Evolutionary conservation across 2,329 filamentous ascomycete species (phyloP).

Genomic region (Curvularia eragrostidis): DNA sequence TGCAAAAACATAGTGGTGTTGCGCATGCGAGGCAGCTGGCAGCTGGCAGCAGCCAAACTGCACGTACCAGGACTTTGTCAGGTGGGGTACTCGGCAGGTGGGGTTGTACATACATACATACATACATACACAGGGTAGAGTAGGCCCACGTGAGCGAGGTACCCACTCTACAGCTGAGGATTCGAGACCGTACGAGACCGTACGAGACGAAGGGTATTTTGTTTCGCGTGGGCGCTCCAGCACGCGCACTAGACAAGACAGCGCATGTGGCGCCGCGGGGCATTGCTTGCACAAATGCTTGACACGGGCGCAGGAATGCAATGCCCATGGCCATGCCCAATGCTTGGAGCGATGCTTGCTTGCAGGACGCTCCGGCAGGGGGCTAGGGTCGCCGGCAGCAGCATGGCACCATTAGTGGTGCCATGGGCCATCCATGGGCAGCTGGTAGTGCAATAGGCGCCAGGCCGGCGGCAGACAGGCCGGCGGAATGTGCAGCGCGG

Average conservation of each 20-base stretch:
- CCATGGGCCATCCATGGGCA: conserved; percentile 5
- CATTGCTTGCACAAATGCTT: background rate
- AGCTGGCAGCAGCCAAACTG: background rate
- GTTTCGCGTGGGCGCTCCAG: too few species aligned
- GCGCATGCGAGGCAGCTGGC: background rate
- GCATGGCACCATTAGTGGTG: conserved; percentile 10
- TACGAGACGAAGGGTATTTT: too few species aligned
- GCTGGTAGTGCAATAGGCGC: background rate
- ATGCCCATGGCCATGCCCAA: too few species aligned
- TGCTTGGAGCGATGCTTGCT: conserved; percentile 8
- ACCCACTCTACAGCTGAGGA: conserved; percentile 1
- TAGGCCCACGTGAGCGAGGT: conserved; percentile 10
- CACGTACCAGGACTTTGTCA: background rate
- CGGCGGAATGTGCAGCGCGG: conserved; percentile 7
- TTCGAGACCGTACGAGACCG: background rate
- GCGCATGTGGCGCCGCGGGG: background rate
- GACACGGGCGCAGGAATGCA: background rate
- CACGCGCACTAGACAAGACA: background rate
- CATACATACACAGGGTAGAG: background rate
- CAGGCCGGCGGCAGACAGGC: conserved; percentile 2
- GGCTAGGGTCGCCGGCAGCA: background rate
- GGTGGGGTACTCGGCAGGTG: conserved; percentile 5
- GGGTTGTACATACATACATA: conserved; percentile 3
- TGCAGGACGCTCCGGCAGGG: conserved; percentile 4
- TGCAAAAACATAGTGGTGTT: background rate